Conservation (phyloP, 352 stramenopile species). For the Pythium vanterpoolii region DNA sequence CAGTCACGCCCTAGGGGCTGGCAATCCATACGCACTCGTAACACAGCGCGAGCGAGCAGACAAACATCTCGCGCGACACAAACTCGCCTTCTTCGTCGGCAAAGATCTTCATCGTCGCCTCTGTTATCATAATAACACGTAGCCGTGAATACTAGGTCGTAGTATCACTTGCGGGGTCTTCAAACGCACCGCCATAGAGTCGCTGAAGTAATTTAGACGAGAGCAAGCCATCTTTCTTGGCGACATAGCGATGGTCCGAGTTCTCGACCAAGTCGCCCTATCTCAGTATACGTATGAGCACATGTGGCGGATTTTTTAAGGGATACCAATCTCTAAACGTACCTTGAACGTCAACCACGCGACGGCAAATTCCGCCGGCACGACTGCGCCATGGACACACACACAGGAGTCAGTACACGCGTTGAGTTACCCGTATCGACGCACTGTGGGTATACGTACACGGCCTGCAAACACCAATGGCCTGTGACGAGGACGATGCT, state of each 20-base stretch:
- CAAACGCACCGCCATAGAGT: constrained; percentile 70
- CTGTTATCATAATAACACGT: constrained; percentile 18
- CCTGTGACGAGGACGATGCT: constrained; percentile 3
- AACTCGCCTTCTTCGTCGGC: constrained; percentile 46
- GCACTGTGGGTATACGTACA: constrained; percentile 1
- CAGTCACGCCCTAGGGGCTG: too few species aligned
- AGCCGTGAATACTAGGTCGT: neutral
- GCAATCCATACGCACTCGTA: constrained; percentile 66
- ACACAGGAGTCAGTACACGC: neutral
- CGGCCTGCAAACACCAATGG: constrained; percentile 3
- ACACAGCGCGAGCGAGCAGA: constrained; percentile 61
- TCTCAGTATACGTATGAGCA: too few species aligned
- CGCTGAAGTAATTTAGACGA: constrained; percentile 73
- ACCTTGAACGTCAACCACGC: constrained; percentile 88
- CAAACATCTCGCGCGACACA: constrained; percentile 72
- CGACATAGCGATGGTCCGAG: constrained; percentile 55
- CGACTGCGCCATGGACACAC: constrained; percentile 58
- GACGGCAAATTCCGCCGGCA: constrained; percentile 75
- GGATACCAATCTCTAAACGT: neutral
- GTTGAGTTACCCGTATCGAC: neutral
- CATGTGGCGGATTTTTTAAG: too few species aligned
- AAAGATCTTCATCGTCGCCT: constrained; percentile 63
- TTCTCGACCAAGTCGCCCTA: constrained; percentile 74
- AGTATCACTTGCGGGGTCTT: neutral
- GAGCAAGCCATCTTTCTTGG: constrained; percentile 63